Conservation (phyloP, 2,329 filamentous ascomycete genomes). For the Gnomoniopsis smithogilvyi region DNA sequence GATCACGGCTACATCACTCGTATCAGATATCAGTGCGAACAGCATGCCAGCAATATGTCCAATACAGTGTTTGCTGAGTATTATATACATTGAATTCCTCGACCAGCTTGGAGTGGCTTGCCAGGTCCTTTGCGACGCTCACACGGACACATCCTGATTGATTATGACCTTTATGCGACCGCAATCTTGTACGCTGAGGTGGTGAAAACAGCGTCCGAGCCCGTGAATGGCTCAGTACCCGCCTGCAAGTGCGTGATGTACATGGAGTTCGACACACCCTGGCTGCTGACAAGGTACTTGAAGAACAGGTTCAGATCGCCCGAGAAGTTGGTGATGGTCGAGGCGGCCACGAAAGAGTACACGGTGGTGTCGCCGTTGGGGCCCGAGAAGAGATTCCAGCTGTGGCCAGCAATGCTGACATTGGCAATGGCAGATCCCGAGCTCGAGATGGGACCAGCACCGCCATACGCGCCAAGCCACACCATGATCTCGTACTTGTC, state of each 20-base stretch:
- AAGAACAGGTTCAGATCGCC: conserved; percentile 58
- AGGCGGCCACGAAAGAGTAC: conserved; percentile 48
- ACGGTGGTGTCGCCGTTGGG: conserved; percentile 56
- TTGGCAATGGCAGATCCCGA: conserved; percentile 51
- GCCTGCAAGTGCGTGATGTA: conserved; percentile 51
- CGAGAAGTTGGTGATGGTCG: conserved; percentile 47
- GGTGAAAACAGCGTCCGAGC: conserved; percentile 31
- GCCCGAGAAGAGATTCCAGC: conserved; percentile 59
- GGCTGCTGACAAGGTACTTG: conserved; percentile 47
- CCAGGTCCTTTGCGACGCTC: too few species aligned
- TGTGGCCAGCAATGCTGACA: conserved; percentile 47
- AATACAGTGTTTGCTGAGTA: too few species aligned
- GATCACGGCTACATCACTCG: too few species aligned
- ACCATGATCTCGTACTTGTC: conserved; percentile 63
- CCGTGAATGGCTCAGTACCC: conserved; percentile 56
- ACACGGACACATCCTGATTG: background rate
- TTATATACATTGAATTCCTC: too few species aligned
- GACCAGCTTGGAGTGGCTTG: too few species aligned
- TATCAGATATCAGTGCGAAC: too few species aligned
- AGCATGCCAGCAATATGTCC: too few species aligned
- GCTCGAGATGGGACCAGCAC: conserved; percentile 54
- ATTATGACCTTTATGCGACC: background rate
- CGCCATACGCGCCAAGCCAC: conserved; percentile 57
- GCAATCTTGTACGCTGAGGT: conserved; percentile 19
- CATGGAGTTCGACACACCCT: conserved; percentile 46